phyloP scores from a whole-genome alignment of 345 rosid genomes.

The Boechera stricta region DNA sequence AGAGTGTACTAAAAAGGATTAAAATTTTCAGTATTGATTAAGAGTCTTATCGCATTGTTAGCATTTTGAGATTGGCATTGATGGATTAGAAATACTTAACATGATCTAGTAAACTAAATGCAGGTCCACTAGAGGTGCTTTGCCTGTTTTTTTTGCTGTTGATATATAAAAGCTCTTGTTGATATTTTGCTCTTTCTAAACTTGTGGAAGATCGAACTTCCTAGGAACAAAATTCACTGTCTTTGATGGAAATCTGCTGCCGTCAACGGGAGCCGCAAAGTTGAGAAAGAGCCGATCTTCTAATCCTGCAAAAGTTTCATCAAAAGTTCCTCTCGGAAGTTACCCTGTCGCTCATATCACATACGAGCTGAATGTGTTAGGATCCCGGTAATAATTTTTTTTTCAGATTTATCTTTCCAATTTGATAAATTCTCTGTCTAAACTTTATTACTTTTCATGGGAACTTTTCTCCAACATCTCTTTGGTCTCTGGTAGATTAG shows the following conservation, averaged over 20 bases:
- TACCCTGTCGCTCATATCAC: conserved; percentile 72
- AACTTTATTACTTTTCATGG: neutral
- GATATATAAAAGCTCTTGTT: neutral
- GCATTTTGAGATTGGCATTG: conserved; percentile 15
- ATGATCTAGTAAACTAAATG: conserved; percentile 8
- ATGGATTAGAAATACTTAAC: neutral
- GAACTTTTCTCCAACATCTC: neutral
- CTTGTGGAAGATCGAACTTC: conserved; percentile 74
- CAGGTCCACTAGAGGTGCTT: conserved; percentile 25
- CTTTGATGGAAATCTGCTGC: conserved; percentile 69
- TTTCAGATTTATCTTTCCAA: neutral
- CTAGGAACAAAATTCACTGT: conserved; percentile 89
- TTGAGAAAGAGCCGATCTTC: conserved; percentile 59
- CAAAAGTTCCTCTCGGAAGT: conserved; percentile 65
- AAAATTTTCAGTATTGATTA: neutral
- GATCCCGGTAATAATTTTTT: conserved; percentile 64
- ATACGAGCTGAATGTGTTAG: conserved; percentile 84
- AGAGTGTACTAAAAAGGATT: neutral
- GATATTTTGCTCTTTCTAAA: conserved; percentile 34
- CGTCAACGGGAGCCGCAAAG: conserved; percentile 57
- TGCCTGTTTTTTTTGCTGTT: neutral
- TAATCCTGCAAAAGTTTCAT: conserved; percentile 62
- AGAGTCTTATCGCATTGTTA: neutral
- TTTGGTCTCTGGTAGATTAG: neutral
- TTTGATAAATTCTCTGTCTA: neutral